Evolutionary conservation across 805 yeast genomes (phyloP), one percentile per base, ranked within the genome.

Genomic region (Pichia membranifaciens): DNA sequence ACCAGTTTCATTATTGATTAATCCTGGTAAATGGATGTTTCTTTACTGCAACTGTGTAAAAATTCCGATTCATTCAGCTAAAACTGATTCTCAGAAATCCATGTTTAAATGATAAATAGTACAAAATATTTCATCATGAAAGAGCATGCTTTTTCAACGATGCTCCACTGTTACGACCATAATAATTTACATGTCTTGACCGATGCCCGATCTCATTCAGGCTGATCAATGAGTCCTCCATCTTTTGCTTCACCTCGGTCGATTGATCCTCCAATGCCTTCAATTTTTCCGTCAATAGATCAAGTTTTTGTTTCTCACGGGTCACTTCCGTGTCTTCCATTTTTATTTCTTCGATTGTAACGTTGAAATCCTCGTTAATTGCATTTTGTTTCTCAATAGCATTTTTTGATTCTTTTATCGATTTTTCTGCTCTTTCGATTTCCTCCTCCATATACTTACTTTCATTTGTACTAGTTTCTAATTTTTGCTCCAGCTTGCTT

Each of bases 401-500:
- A 1, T 39, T 40, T 1, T 66, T 58, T 0, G 81, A 72, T 16
- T 77, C 83, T 12, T 53, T 52, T 0, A 75, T 70, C 0, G 88
- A 74, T 8, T 62, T 64, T 10, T 61, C 54, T 0, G 88, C 84
- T 44, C 79, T 74, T 17, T 63, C 64, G 28, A 78, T 73, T 59
- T 86, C 91, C 28, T 68, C 70, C 8, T 62, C 57, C 79, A 82
- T 83, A 62, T 85, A 89, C 43, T 69, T 76, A 40, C 71, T 74
- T 56, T 88, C 96, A 32, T 77, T 78, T 2, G 62, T 61, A 38
- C 72, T 71, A 5, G 81, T 70, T 22, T 72, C 73, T 2, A 74
- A 56, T 51, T 72, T 72, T 13, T 67, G 63, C n/a, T 73, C 63
- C 39, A 73, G 62, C 25, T 64, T 70, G 29, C 67, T 64, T 3